These are phyloP conservation scores for Emmonsiellopsis sp. DNA, from an alignment of 2,329 filamentous ascomycete genomes.

Conservation along the genomic window DNA sequence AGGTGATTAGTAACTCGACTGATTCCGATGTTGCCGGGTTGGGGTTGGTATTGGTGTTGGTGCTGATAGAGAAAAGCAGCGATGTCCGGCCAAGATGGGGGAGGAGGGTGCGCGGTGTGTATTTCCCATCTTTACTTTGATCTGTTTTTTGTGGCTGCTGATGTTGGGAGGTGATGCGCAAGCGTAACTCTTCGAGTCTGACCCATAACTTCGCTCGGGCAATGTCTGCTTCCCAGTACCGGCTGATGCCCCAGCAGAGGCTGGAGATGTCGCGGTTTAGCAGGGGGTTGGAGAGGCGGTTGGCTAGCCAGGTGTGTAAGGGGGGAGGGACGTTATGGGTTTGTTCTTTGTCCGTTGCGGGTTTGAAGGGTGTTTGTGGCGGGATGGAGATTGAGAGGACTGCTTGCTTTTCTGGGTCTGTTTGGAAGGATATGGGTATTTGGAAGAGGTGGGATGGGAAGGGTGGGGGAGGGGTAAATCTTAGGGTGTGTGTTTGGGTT, in stretches of 20 bases:
- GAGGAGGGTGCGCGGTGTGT: conserved; percentile 20
- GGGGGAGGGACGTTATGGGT: conserved; percentile 15
- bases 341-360: conserved; percentile 7
- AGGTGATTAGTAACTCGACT: conserved; percentile 23
- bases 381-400: conserved; percentile 24
- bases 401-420: conserved; percentile 25
- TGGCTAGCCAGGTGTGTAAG: conserved; percentile 26
- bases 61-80: conserved; percentile 20
- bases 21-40: conserved; percentile 1
- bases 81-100: conserved; percentile 29
- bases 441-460: conserved; percentile 26
- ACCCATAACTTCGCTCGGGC: conserved; percentile 30
- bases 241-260: conserved; percentile 32
- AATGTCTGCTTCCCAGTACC: conserved; percentile 32
- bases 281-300: conserved; percentile 25
- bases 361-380: conserved; percentile 7
- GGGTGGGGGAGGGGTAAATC: conserved; percentile 25
- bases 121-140: not conserved
- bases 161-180: not conserved
- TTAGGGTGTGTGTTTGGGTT: conserved; percentile 26
- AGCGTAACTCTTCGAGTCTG: conserved; percentile 3
- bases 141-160: not conserved
- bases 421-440: conserved; percentile 25
- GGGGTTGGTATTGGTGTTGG: not conserved
- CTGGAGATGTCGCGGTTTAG: conserved; percentile 29